Conservation (phyloP, 108 stramenopile genomes). For the Nitzschia sp. region DNA sequence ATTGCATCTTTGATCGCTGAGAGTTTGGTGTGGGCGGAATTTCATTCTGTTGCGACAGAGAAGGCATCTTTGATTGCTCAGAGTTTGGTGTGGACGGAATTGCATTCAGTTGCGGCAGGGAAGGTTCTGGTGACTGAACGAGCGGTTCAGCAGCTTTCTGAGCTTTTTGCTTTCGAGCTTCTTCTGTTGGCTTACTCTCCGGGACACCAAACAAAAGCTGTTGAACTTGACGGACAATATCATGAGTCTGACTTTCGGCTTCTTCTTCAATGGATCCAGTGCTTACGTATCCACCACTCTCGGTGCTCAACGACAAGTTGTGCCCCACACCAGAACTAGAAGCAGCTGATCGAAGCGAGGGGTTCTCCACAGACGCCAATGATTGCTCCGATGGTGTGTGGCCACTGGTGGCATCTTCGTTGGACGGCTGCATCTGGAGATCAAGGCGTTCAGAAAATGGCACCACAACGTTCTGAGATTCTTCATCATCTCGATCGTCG, state of each 20-base stretch:
- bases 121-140: not conserved
- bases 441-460: not conserved
- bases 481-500: not conserved
- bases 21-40: not conserved
- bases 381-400: not conserved
- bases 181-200: no score
- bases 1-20: not conserved
- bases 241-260: not conserved
- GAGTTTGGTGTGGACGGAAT: not conserved
- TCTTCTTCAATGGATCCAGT: not conserved
- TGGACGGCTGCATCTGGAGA: not conserved
- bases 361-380: not conserved
- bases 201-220: conserved; percentile 1
- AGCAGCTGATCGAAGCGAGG: not conserved
- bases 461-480: conserved; percentile 2
- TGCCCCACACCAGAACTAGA: not conserved
- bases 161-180: not conserved
- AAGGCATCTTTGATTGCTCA: not conserved
- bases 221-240: conserved; percentile 26
- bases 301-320: not conserved
- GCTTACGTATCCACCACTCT: not conserved
- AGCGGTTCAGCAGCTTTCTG: not conserved
- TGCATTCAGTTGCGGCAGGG: not conserved
- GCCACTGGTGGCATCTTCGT: not conserved
- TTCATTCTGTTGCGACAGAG: not conserved